phyloP scores from a whole-genome alignment of 2,329 filamentous ascomycete species.

The Zasmidium citrigriseum region DNA sequence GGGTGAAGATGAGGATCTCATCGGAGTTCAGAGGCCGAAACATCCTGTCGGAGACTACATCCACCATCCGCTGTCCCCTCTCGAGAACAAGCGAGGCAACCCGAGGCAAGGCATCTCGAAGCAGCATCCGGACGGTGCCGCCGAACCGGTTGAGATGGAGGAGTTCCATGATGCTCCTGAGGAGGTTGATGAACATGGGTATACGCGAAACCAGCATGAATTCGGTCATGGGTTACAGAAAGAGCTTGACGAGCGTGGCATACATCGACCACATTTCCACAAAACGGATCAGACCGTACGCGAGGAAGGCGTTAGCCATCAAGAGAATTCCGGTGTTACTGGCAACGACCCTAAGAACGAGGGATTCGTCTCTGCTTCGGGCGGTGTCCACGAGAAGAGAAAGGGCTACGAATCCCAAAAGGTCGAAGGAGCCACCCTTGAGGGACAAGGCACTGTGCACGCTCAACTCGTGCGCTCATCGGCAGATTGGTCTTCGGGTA shows the following conservation, averaged over 20 bases:
- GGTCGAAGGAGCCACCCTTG: constrained; percentile 22
- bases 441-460: constrained; percentile 69
- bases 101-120: constrained; percentile 40
- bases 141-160: constrained; percentile 19
- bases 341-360: constrained; percentile 36
- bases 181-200: constrained; percentile 34
- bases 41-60: constrained; percentile 88
- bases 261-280: constrained; percentile 11
- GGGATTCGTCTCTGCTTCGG: constrained; percentile 33
- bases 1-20: constrained; percentile 77
- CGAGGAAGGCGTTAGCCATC: constrained; percentile 16
- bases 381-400: constrained; percentile 33
- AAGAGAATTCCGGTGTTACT: constrained; percentile 35
- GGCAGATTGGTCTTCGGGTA: constrained; percentile 90
- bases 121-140: constrained; percentile 21
- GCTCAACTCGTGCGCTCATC: constrained; percentile 89
- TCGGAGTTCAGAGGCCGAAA: constrained; percentile 84
- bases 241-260: constrained; percentile 21
- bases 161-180: constrained; percentile 32
- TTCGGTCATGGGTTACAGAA: constrained; percentile 31
- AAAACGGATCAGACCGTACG: constrained; percentile 1
- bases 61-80: constrained; percentile 71
- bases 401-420: constrained; percentile 28
- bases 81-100: constrained; percentile 63
- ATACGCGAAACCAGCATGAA: constrained; percentile 32